Conservation (phyloP, 768 basidiomycete species). For the Brasilioporus rufonigricans region DNA sequence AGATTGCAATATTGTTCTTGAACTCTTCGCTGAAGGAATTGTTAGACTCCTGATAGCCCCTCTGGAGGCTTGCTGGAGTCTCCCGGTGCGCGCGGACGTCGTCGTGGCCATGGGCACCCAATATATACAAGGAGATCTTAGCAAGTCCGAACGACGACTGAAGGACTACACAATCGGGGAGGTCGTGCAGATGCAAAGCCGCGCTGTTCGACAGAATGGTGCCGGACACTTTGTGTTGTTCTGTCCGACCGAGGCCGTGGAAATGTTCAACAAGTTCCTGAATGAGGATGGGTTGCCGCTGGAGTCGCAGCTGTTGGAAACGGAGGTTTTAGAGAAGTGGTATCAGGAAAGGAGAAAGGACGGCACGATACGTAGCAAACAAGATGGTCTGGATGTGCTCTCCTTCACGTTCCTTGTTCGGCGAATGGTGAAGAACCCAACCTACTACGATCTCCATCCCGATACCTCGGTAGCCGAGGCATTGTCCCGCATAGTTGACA, state of each 20-base stretch:
- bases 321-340: constrained; percentile 47
- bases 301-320: constrained; percentile 72
- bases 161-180: constrained; percentile 81
- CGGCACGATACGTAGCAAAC: constrained; percentile 47
- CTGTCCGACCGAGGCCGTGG: constrained; percentile 84
- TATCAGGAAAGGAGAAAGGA: constrained; percentile 38
- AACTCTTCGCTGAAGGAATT: constrained; percentile 78
- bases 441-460: constrained; percentile 68
- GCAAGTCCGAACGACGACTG: constrained; percentile 60
- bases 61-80: constrained; percentile 80
- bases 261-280: constrained; percentile 80
- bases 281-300: constrained; percentile 80
- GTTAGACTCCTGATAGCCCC: constrained; percentile 80
- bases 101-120: constrained; percentile 95
- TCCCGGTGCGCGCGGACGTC: constrained; percentile 78
- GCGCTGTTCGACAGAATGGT: constrained; percentile 64
- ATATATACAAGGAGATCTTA: constrained; percentile 54
- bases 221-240: constrained; percentile 78
- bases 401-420: constrained; percentile 79
- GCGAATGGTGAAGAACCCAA: constrained; percentile 74
- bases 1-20: constrained; percentile 73
- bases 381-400: constrained; percentile 72
- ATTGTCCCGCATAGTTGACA: constrained; percentile 71
- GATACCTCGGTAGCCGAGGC: constrained; percentile 45
- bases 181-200: constrained; percentile 88